A percentile compares a stretch with the other conserved stretches of the same genome.
phyloP scores from a whole-genome alignment of 306 rosid species.

The Herpetospermum pedunculosum region DNA sequence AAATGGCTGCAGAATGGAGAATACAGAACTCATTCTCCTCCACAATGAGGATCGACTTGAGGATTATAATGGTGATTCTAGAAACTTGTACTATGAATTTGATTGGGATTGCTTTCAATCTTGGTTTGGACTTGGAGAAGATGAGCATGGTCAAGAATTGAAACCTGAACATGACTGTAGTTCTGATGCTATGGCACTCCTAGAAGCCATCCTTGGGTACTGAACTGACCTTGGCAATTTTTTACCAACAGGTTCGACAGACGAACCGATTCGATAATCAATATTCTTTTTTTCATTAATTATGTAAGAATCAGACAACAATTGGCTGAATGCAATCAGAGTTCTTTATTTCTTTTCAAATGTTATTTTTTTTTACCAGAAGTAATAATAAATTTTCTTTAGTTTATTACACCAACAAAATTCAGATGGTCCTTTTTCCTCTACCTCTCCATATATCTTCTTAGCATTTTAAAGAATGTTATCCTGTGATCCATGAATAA shows the following conservation, averaged over 20 bases:
- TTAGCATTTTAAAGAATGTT: background rate
- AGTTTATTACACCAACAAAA: background rate
- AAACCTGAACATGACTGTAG: background rate
- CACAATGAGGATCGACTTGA: conserved; percentile 1
- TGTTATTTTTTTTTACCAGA: background rate
- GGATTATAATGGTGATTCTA: background rate
- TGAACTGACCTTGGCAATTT: background rate
- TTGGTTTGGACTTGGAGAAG: conserved; percentile 13
- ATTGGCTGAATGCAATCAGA: background rate
- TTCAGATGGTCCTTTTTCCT: background rate
- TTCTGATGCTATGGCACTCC: conserved; percentile 10
- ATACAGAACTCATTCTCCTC: background rate
- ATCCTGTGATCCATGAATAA: background rate
- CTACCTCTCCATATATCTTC: background rate
- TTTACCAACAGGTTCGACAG: too few relatives aligned
- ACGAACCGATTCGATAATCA: too few relatives aligned
- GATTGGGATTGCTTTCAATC: conserved; percentile 10
- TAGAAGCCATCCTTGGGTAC: conserved; percentile 22
- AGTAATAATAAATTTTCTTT: background rate
- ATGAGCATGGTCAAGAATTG: conserved; percentile 4
- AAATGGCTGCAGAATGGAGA: background rate
- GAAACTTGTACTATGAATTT: conserved; percentile 5
- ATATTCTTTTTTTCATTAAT: too few relatives aligned
- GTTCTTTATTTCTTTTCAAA: background rate
- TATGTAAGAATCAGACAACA: background rate